phyloP scores from a whole-genome alignment of 306 rosid genomes.

The Notholithocarpus densiflorus region DNA sequence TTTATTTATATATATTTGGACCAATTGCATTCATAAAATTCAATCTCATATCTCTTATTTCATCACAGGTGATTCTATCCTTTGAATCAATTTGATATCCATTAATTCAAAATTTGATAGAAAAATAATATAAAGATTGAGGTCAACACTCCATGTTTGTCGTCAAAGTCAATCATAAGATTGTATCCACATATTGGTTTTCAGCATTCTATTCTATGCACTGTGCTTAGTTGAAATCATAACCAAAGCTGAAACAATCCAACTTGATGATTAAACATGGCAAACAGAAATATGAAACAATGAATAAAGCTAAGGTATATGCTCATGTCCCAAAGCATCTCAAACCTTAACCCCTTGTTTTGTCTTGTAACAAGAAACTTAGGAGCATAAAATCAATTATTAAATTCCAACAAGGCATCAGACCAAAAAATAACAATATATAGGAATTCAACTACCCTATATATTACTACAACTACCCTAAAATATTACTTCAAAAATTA shows the following conservation, averaged over 20 bases:
- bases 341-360: neutral
- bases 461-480: too few species aligned
- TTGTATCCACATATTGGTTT: too few species aligned
- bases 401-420: neutral
- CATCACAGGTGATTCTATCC: too few species aligned
- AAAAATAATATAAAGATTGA: too few species aligned
- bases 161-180: too few species aligned
- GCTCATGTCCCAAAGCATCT: neutral
- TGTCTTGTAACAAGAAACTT: neutral
- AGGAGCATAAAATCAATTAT: neutral
- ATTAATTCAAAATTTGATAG: too few species aligned
- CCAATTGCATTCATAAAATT: too few species aligned
- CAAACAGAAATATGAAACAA: neutral
- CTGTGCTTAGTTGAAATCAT: neutral
- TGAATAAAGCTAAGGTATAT: neutral
- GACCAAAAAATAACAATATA: neutral
- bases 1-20: too few species aligned
- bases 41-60: too few species aligned
- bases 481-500: too few species aligned
- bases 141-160: too few species aligned
- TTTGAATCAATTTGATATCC: too few species aligned
- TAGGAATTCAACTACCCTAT: neutral
- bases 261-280: neutral
- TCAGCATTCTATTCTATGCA: neutral
- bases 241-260: neutral